Percentiles rank a stretch among this genome's conserved stretches.
Evolutionary conservation across 495 filamentous ascomycete species (phyloP).

Genomic region (Clavariopsis aquatica): DNA sequence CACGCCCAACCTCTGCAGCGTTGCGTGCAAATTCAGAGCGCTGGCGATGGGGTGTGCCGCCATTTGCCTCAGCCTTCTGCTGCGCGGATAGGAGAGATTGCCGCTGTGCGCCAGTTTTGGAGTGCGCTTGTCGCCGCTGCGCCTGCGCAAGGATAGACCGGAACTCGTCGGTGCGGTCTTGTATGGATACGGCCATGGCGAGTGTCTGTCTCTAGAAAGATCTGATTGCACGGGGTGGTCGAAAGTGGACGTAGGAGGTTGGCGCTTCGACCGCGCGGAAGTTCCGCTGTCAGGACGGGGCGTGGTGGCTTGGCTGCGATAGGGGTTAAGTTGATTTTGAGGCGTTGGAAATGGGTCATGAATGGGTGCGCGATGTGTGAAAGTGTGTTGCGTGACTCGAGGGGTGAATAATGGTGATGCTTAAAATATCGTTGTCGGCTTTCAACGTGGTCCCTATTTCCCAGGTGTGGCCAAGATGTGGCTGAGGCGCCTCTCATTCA

Average conservation of each 20-base stretch:
- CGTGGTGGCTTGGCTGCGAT: not conserved
- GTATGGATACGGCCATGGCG: constrained; percentile 73
- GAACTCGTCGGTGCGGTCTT: constrained; percentile 96
- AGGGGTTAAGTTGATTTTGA: not conserved
- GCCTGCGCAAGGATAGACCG: constrained; percentile 81
- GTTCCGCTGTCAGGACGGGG: not conserved
- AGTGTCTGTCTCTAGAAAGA: not conserved
- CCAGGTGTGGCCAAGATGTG: not conserved
- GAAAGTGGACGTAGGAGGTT: not conserved
- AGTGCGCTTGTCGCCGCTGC: constrained; percentile 68
- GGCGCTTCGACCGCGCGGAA: not conserved
- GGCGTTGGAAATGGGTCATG: not conserved
- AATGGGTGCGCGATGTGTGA: not conserved
- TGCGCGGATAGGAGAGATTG: constrained; percentile 77
- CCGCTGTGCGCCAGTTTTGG: constrained; percentile 72
- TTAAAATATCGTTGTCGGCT: not conserved
- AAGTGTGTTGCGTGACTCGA: not conserved
- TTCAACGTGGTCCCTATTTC: not conserved
- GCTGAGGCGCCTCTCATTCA: not conserved
- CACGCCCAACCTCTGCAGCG: constrained; percentile 82
- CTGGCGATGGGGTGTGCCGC: constrained; percentile 49
- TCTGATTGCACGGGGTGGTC: not conserved
- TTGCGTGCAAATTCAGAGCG: constrained; percentile 85
- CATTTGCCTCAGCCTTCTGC: constrained; percentile 70
- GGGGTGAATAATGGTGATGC: not conserved